A percentile compares a stretch with the other conserved stretches of the same genome.
Evolutionary conservation across 441 rosid species (phyloP).

Genomic region (Populus hybrid): DNA sequence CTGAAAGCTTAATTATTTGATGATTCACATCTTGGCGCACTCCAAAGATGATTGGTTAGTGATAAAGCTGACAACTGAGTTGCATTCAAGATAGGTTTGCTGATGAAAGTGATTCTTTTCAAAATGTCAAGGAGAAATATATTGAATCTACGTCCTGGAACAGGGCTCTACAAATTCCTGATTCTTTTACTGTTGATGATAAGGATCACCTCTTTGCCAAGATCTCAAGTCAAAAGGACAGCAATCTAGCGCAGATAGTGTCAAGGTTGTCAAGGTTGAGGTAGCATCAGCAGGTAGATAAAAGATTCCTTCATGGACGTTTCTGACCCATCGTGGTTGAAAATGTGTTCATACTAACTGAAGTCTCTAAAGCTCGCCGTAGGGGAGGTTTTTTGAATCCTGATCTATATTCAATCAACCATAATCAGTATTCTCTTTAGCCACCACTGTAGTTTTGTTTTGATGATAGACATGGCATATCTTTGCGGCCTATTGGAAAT

Average conservation of each 20-base stretch:
- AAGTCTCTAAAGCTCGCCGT: neutral
- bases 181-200: constrained; percentile 55
- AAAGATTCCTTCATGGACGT: neutral
- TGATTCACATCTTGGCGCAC: constrained; percentile 89
- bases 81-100: constrained; percentile 87
- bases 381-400: neutral
- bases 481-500: neutral
- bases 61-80: constrained; percentile 84
- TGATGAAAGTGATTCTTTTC: constrained; percentile 85
- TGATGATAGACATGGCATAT: neutral
- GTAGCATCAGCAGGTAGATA: constrained; percentile 2
- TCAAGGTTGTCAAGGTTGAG: constrained; percentile 48
- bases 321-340: neutral
- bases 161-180: constrained; percentile 70
- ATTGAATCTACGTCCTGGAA: constrained; percentile 90
- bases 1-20: constrained; percentile 75
- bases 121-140: constrained; percentile 83
- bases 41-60: constrained; percentile 92
- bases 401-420: neutral
- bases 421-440: neutral
- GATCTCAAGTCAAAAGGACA: constrained; percentile 62
- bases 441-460: neutral
- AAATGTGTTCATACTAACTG: neutral
- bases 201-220: constrained; percentile 50
- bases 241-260: constrained; percentile 40